Base-by-base conservation (phyloP, 768 basidiomycete species). In the Lactarius hengduanensis region DNA sequence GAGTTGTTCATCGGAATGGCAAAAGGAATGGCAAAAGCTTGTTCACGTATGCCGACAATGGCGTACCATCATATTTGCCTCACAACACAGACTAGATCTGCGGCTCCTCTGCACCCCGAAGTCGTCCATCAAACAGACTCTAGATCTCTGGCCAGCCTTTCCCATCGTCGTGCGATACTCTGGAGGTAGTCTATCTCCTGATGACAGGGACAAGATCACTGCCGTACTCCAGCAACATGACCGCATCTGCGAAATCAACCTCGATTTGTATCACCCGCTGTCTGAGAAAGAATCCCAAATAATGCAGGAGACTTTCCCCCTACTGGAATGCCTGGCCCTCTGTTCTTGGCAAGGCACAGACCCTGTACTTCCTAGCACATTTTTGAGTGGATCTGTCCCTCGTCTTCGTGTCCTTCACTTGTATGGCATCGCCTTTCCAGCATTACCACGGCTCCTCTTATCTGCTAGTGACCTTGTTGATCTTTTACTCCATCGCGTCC, bases 21-120 rank as follows among this genome's bases (percentile, higher is more conserved):
- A 50, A 50, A 50, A 5, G 22, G 22, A 50, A 34, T 63, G 62
- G 62, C n/a, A 47, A 15, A 57, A 16, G n/a, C 55, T 63, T 28
- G 43, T 40, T 22, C 62, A 57, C 22, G 62, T 63, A 10, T 64
- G 45, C 63, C 45, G 34, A 9, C 43, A 34, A 50, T 64, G 63
- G 63, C 43, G 57, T 22, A 20, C 34, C 2, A 7, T 64, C 30
- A 36, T 57, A 26, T 57, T 57, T 47, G 32, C 62, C 10, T 58
- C 63, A 15, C 63, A 20, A 28, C 57, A 54, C 47, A 50, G 36
- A 36, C 57, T 64, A 2, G 57, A 54, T 54, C 47, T 64, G 26
- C 45, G 57, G 1, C 63, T 64, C 58, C 7, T 57, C 45, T 53
- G 57, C 36, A 64, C 57, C 26, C 55, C 57, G 16, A 18, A 53